phyloP scores from a whole-genome alignment of 768 basidiomycete genomes.

The Amanita subjunquillea region DNA sequence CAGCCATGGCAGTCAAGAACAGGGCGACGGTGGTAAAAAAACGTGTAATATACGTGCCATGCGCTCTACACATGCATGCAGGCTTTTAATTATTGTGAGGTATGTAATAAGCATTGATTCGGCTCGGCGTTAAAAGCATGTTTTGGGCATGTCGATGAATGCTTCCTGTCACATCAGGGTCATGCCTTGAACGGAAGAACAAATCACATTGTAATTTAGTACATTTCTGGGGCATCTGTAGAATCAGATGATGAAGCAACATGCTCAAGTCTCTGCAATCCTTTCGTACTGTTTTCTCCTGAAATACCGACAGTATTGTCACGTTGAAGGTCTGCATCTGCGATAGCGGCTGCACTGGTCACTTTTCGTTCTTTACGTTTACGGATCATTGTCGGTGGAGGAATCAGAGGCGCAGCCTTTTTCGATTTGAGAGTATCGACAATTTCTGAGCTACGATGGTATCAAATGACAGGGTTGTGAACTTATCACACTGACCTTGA shows the following conservation, averaged over 20 bases:
- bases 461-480: neutral
- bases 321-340: slow-evolving; percentile 24
- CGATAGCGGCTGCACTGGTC: slow-evolving; percentile 38
- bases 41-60: slow-evolving; percentile 3
- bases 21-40: neutral
- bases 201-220: neutral
- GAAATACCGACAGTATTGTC: neutral
- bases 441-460: slow-evolving; percentile 41
- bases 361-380: slow-evolving; percentile 40
- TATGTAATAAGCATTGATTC: neutral
- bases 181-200: neutral
- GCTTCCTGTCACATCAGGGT: neutral
- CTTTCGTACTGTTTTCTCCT: neutral
- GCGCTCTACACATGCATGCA: slow-evolving; percentile 2
- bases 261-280: neutral
- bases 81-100: neutral
- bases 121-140: neutral
- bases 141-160: neutral
- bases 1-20: slow-evolving; percentile 5
- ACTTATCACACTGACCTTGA: slow-evolving; percentile 37
- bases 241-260: neutral
- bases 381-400: slow-evolving; percentile 15
- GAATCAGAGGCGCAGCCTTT: slow-evolving; percentile 47
- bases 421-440: slow-evolving; percentile 73
- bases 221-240: neutral